Evolutionary conservation across 2,329 filamentous ascomycete species (phyloP).

Genomic region (Hypomyces perniciosus): DNA sequence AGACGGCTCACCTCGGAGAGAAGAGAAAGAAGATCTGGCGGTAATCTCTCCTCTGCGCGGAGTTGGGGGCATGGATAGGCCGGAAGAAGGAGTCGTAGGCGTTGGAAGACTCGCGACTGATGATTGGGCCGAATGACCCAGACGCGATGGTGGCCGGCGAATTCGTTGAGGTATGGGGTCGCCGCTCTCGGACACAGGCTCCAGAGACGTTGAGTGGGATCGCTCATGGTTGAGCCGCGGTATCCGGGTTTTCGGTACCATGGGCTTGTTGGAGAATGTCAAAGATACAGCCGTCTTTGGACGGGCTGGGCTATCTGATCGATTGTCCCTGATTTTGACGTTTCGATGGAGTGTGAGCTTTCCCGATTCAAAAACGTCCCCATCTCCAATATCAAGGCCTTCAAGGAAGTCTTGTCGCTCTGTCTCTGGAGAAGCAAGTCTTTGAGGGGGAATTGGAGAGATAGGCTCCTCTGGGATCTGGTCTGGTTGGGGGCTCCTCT

Average conservation of each 20-base stretch:
- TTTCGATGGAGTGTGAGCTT: conserved; percentile 88
- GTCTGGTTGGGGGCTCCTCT: conserved; percentile 53
- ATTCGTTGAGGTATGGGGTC: conserved; percentile 55
- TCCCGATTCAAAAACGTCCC: conserved; percentile 70
- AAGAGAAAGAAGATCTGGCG: conserved; percentile 47
- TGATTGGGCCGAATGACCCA: conserved; percentile 64
- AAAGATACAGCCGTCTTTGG: conserved; percentile 74
- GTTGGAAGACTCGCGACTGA: conserved; percentile 60
- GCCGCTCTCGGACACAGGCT: conserved; percentile 87
- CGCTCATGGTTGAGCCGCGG: conserved; percentile 72
- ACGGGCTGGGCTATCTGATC: conserved; percentile 63
- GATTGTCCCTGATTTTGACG: conserved; percentile 73
- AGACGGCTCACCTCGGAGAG: conserved; percentile 53
- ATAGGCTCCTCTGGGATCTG: conserved; percentile 36
- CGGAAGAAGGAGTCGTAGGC: conserved; percentile 45
- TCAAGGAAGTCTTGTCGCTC: conserved; percentile 75
- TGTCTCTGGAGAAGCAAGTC: conserved; percentile 30
- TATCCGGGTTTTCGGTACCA: conserved; percentile 60
- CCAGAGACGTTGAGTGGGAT: conserved; percentile 65
- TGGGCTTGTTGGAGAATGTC: conserved; percentile 78
- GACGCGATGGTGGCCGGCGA: conserved; percentile 59
- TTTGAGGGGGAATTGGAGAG: conserved; percentile 24
- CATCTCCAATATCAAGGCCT: conserved; percentile 80
- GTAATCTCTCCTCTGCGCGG: conserved; percentile 56
- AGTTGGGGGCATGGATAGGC: conserved; percentile 49